Evolutionary conservation across 805 yeast species (phyloP).

Genomic region (Metschnikowia shivogae): DNA sequence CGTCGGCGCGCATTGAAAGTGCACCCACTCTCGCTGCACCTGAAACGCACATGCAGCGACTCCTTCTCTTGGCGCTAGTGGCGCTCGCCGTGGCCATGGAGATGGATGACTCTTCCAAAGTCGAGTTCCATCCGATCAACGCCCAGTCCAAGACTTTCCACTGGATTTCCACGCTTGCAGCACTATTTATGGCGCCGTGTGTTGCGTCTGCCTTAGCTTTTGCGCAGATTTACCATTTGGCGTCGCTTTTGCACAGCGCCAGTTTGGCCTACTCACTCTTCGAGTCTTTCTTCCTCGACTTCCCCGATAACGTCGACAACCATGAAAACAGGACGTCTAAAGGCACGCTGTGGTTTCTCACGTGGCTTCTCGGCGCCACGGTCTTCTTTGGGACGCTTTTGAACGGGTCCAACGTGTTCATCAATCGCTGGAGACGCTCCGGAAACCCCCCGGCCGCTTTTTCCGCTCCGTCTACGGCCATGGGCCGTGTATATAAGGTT

Average conservation of each 20-base stretch:
- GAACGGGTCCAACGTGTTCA: constrained; percentile 47
- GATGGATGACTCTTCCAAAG: constrained; percentile 26
- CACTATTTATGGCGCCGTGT: constrained; percentile 54
- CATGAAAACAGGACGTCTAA: constrained; percentile 65
- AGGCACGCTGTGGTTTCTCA: constrained; percentile 64
- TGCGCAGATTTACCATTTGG: constrained; percentile 43
- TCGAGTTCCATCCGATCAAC: constrained; percentile 42
- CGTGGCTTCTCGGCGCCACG: constrained; percentile 42
- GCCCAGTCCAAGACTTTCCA: constrained; percentile 58
- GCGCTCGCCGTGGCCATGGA: constrained; percentile 17
- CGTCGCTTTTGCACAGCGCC: constrained; percentile 14
- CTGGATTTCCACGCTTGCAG: constrained; percentile 51
- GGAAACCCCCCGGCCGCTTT: background rate
- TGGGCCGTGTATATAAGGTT: constrained; percentile 32
- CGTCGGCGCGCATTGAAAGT: background rate
- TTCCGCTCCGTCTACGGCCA: constrained; percentile 6
- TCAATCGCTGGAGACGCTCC: constrained; percentile 21
- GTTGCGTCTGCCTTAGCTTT: constrained; percentile 50
- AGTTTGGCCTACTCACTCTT: constrained; percentile 42
- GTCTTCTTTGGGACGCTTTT: constrained; percentile 53
- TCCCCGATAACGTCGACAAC: constrained; percentile 57
- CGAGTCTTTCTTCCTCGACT: constrained; percentile 55
- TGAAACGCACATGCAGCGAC: background rate
- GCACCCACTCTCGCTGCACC: constrained; percentile 1
- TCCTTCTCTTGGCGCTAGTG: background rate